phyloP scores from a whole-genome alignment of 2,329 filamentous ascomycete genomes.

The Parafenestella ontariensis region DNA sequence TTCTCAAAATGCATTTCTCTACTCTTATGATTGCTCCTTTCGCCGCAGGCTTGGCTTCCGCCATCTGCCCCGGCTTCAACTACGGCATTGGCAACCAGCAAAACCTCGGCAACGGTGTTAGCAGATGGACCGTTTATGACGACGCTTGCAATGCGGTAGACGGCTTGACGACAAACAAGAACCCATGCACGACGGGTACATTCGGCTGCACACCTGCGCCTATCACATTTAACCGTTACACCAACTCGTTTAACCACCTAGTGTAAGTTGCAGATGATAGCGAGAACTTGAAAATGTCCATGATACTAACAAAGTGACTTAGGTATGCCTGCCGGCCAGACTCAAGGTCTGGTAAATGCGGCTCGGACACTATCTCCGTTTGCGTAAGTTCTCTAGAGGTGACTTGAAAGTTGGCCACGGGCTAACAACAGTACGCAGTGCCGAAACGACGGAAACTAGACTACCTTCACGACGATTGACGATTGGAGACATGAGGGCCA shows the following conservation, averaged over 20 bases:
- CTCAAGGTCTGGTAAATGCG: not conserved
- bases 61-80: conserved; percentile 9
- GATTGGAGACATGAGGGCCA: too few species aligned
- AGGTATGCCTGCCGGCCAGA: conserved; percentile 1
- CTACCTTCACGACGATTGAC: too few species aligned
- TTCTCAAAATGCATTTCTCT: conserved; percentile 3
- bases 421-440: not conserved
- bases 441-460: conserved; percentile 2
- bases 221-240: conserved; percentile 2
- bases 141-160: not conserved
- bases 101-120: not conserved
- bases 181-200: not conserved
- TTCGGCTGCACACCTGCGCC: conserved; percentile 2
- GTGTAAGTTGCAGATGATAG: not conserved
- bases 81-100: conserved; percentile 4
- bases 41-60: not conserved
- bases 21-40: not conserved
- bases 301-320: not conserved
- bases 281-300: not conserved
- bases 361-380: not conserved
- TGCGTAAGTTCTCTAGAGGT: not conserved
- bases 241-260: not conserved
- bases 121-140: conserved; percentile 1
- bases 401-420: too few species aligned
- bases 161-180: conserved; percentile 2